Percentiles rank a stretch among this genome's conserved stretches.
Conservation (phyloP, 1,139 yeast species). For the Suhomyces panamericanus region DNA sequence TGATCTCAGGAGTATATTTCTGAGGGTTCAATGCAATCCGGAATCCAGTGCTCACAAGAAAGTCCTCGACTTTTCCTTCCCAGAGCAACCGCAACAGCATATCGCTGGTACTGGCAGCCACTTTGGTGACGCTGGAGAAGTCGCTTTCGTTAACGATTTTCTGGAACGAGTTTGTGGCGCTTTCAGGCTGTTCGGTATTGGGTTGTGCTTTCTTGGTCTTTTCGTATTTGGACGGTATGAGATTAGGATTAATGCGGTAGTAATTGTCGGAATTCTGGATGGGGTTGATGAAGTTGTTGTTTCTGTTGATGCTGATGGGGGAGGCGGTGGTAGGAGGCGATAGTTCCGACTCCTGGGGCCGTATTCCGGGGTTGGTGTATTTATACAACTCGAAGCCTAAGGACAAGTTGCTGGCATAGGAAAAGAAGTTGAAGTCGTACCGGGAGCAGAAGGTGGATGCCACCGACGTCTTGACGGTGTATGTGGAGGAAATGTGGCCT, state of each 20-base stretch:
- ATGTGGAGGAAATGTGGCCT: constrained; percentile 88
- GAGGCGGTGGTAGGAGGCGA: constrained; percentile 2
- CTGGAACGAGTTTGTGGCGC: constrained; percentile 55
- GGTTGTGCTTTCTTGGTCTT: not conserved
- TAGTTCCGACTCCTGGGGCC: not conserved
- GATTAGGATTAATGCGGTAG: constrained; percentile 28
- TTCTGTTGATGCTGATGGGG: not conserved
- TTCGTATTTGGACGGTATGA: constrained; percentile 23
- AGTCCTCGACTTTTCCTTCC: constrained; percentile 87
- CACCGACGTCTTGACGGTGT: constrained; percentile 78
- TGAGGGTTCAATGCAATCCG: constrained; percentile 38
- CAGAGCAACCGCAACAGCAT: constrained; percentile 66
- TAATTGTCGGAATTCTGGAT: constrained; percentile 29
- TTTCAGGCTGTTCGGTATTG: constrained; percentile 20
- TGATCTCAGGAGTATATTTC: constrained; percentile 38
- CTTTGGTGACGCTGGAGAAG: constrained; percentile 71
- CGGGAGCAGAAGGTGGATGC: constrained; percentile 79
- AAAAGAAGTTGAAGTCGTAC: constrained; percentile 87
- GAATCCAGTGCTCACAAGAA: constrained; percentile 76
- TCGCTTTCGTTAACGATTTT: constrained; percentile 52
- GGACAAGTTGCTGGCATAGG: constrained; percentile 84
- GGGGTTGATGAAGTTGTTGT: constrained; percentile 19
- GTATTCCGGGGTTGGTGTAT: constrained; percentile 23
- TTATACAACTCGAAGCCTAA: constrained; percentile 85
- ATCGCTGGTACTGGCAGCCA: constrained; percentile 69